Conservation (phyloP, 768 basidiomycete genomes). For the Termitomyces sp. region DNA sequence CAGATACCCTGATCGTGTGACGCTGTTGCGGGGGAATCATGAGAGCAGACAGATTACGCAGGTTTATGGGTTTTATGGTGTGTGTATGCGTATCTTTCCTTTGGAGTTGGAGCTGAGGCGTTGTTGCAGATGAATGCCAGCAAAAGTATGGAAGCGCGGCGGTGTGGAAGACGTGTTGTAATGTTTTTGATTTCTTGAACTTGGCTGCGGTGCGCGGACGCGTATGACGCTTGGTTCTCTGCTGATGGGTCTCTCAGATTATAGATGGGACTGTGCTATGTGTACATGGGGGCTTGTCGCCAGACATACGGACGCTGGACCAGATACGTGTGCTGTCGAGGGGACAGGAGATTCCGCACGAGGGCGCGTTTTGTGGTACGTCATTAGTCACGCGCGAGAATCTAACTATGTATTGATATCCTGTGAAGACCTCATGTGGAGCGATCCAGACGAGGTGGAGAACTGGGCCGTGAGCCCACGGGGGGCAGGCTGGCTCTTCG, state of each 20-base stretch:
- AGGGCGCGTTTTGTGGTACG: constrained; percentile 94
- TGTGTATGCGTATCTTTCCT: not conserved
- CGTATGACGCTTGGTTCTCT: not conserved
- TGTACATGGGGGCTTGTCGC: constrained; percentile 94
- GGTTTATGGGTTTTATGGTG: constrained; percentile 98
- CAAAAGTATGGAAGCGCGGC: constrained; percentile 94
- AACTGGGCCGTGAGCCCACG: constrained; percentile 97
- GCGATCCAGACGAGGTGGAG: constrained; percentile 90
- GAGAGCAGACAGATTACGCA: constrained; percentile 98
- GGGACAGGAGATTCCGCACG: constrained; percentile 98
- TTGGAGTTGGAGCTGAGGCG: not conserved
- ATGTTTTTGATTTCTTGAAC: constrained; percentile 93
- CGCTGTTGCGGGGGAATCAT: constrained; percentile 90
- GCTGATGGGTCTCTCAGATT: constrained; percentile 46
- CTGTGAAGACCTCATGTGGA: constrained; percentile 94
- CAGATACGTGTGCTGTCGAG: constrained; percentile 89
- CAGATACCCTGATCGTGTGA: constrained; percentile 92
- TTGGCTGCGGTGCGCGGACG: constrained; percentile 74
- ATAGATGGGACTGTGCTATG: constrained; percentile 91
- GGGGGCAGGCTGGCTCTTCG: constrained; percentile 95
- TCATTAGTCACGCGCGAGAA: not conserved
- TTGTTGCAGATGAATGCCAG: constrained; percentile 80
- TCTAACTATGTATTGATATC: not conserved
- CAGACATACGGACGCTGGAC: constrained; percentile 92
- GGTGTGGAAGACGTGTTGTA: constrained; percentile 97